Percentiles rank a stretch among this genome's conserved stretches.
These are phyloP conservation scores for Thalassiosira livingstoniorum DNA, from an alignment of 352 stramenopile genomes.

Conservation along the genomic window DNA sequence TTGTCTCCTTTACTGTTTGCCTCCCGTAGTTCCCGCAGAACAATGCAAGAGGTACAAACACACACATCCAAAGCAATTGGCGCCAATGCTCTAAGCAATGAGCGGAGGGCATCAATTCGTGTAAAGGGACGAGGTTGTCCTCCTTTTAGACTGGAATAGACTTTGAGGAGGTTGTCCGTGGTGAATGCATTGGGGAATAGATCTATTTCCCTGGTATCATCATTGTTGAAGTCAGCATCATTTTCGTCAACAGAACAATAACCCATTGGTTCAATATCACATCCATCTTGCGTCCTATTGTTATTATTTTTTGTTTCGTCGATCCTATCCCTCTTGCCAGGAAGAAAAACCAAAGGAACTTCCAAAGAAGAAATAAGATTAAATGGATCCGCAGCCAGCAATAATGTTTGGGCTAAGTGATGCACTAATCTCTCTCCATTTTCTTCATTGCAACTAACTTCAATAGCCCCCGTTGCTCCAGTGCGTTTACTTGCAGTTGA, in stretches of 20 bases:
- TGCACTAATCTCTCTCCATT: constrained; percentile 58
- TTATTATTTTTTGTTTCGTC: background rate
- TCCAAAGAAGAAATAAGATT: constrained; percentile 50
- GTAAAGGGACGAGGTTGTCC: constrained; percentile 50
- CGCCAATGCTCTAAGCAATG: constrained; percentile 70
- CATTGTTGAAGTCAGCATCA: constrained; percentile 22
- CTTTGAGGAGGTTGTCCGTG: constrained; percentile 25
- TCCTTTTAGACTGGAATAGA: no score
- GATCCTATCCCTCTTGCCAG: constrained; percentile 4
- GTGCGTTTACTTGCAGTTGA: background rate
- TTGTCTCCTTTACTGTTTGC: constrained; percentile 1
- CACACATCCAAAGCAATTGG: constrained; percentile 79
- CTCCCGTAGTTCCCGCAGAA: constrained; percentile 26
- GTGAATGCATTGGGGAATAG: constrained; percentile 38
- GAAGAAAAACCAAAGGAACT: constrained; percentile 52
- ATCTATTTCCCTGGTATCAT: constrained; percentile 42
- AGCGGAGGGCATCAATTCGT: constrained; percentile 75
- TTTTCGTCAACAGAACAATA: constrained; percentile 37
- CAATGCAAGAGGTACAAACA: constrained; percentile 44
- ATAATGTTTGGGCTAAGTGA: constrained; percentile 39
- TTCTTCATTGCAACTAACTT: constrained; percentile 11
- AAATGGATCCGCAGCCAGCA: constrained; percentile 49
- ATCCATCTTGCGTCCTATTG: constrained; percentile 16
- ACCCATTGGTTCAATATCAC: no score
- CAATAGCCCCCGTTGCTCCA: background rate